These are phyloP conservation scores for Curvularia lunata DNA, from an alignment of 2,329 filamentous ascomycete species.

Conservation along the genomic window DNA sequence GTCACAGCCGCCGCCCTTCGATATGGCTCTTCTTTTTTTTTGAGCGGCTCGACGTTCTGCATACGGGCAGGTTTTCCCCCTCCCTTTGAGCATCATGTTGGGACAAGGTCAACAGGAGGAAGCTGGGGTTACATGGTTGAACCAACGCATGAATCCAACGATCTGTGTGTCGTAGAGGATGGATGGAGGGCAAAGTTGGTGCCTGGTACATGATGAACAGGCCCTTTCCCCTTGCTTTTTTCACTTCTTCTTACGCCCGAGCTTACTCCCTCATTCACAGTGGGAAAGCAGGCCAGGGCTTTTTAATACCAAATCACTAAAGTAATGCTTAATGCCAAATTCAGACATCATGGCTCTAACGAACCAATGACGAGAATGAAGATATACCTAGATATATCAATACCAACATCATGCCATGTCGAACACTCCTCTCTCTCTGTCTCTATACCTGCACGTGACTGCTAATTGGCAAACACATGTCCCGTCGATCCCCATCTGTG, in stretches of 20 bases:
- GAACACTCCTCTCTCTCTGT: background rate
- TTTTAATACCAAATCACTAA: conserved; percentile 31
- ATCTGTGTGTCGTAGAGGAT: background rate
- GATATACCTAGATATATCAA: too few species aligned
- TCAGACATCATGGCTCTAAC: conserved; percentile 6
- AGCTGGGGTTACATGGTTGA: conserved; percentile 9
- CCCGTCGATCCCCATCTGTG: too few species aligned
- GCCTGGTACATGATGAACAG: background rate
- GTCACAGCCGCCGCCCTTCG: conserved; percentile 26
- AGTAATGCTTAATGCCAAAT: conserved; percentile 45
- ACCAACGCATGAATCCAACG: conserved; percentile 1
- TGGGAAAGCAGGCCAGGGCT: background rate
- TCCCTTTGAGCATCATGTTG: conserved; percentile 9
- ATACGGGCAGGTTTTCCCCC: conserved; percentile 13
- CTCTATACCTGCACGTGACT: too few species aligned
- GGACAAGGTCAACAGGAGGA: background rate
- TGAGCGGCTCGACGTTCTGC: conserved; percentile 28
- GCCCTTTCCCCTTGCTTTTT: background rate
- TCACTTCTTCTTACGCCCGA: background rate
- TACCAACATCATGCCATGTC: background rate
- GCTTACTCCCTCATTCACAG: background rate
- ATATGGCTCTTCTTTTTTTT: conserved; percentile 16
- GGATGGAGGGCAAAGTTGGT: background rate
- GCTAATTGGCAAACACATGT: too few species aligned
- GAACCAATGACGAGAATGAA: conserved; percentile 4